Evolutionary conservation across 192 early-diverging fungal species (phyloP), one percentile per base, ranked within the genome.

Genomic region (Coemansia nantahalensis): DNA sequence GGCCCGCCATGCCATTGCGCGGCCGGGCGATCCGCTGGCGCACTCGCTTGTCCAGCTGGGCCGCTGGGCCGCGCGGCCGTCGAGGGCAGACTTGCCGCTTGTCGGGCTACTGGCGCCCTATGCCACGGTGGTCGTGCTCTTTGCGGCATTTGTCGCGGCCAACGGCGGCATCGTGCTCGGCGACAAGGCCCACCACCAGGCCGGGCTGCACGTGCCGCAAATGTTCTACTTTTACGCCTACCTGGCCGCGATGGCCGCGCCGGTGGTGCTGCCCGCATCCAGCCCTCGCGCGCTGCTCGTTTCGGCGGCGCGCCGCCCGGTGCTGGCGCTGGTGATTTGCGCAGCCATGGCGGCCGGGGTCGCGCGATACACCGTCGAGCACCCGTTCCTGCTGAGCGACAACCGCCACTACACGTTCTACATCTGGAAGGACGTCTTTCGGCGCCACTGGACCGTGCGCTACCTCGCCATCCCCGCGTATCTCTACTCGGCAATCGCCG

Each of bases 391-490:
- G 42, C 78, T 96, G 19, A 84, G 86, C 56, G 95, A 98, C 62
- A 98, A 98, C 63, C 81, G 95, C 26, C 95, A 98, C 78, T 94
- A 90, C 51, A 82, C 90, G 7, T 98, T 98, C 62, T 98, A 98
- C 64, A 33, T 98, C 30, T 97, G 93, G 91, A 90, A 85, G 56
- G 80, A 88, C 42, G 33, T 92, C 1, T 91, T 84, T 45, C 82
- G 80, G 0, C 58, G 72, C 12, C 79, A 86, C 42, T 54, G 68
- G 51, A 41, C 41, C 1, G 48, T 74, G 3, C 73, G 82, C 10
- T 95, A 89, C 55, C 39, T 67, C 0, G 51, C 87, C 7, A 65
- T 87, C 0, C 91, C 92, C 0, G 52, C 33, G 7, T 98, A 96
- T 58, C 23, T 84, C 9, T 41, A 74, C 23, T 60, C 78, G 17